Evolutionary conservation across 768 basidiomycete genomes (phyloP).

Genomic region (Amylocystis lapponica): DNA sequence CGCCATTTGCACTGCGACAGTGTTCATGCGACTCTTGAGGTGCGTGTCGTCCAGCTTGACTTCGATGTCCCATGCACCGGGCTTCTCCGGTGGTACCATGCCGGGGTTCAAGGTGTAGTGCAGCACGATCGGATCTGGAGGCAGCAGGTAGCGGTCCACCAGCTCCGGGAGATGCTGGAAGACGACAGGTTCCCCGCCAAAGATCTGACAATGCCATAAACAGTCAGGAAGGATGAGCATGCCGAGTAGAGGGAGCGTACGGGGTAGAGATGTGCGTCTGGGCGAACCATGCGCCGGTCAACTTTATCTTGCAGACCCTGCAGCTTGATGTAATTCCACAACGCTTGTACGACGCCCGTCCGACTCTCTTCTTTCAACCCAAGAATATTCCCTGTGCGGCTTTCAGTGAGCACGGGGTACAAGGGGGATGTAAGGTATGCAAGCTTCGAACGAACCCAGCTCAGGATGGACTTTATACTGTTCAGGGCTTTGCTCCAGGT

Average conservation of each 20-base stretch:
- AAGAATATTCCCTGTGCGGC: conserved; percentile 61
- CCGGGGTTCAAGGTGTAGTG: conserved; percentile 70
- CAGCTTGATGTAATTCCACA: conserved; percentile 92
- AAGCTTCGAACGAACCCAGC: conserved; percentile 42
- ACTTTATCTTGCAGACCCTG: conserved; percentile 79
- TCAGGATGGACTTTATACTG: conserved; percentile 77
- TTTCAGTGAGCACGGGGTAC: too few species aligned
- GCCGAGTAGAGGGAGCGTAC: conserved; percentile 41
- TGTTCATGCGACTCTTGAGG: conserved; percentile 66
- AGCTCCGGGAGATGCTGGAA: conserved; percentile 84
- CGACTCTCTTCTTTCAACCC: conserved; percentile 84
- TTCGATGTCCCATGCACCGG: conserved; percentile 78
- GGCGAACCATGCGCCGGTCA: conserved; percentile 63
- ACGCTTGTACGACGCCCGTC: conserved; percentile 68
- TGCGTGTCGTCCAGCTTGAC: conserved; percentile 78
- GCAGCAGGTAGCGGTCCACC: conserved; percentile 70
- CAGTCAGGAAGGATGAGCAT: conserved; percentile 10
- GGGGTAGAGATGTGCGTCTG: conserved; percentile 60
- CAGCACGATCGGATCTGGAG: conserved; percentile 77
- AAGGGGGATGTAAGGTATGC: not conserved
- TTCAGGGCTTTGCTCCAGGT: conserved; percentile 83
- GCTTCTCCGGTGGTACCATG: conserved; percentile 52
- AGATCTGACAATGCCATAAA: conserved; percentile 42
- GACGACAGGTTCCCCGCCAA: conserved; percentile 59
- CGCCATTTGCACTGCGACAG: conserved; percentile 59